These are phyloP conservation scores for Leishmania tropica DNA, from an alignment of 208 protist genomes.

Conservation along the genomic window DNA sequence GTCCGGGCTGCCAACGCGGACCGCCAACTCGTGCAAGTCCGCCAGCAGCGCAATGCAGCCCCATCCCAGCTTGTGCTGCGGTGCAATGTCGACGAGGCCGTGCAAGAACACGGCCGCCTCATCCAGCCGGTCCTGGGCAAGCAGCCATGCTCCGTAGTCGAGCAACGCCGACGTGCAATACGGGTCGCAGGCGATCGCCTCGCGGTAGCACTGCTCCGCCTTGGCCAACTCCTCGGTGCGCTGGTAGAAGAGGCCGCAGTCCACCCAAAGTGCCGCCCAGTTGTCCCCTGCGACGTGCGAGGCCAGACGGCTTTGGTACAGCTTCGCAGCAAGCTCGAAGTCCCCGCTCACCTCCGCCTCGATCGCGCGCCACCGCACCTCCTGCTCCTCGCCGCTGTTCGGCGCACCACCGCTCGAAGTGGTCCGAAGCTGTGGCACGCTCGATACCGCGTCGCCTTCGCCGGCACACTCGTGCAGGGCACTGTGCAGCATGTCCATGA, in stretches of 20 bases:
- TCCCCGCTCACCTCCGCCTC: conserved; percentile 84
- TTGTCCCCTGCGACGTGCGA: conserved; percentile 23
- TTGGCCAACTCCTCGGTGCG: conserved; percentile 71
- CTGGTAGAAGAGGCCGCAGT: conserved; percentile 82
- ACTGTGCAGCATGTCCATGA: conserved; percentile 84
- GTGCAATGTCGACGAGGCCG: conserved; percentile 60
- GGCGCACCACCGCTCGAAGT: conserved; percentile 1
- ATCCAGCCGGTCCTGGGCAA: conserved; percentile 69
- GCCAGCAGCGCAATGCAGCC: conserved; percentile 69
- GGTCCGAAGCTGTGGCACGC: neutral
- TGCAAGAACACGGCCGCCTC: conserved; percentile 92
- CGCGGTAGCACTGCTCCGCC: conserved; percentile 91
- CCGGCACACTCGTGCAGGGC: conserved; percentile 37
- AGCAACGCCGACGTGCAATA: conserved; percentile 58
- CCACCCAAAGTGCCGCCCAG: conserved; percentile 59
- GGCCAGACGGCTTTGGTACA: conserved; percentile 81
- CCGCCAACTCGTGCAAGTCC: conserved; percentile 49
- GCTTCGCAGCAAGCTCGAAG: conserved; percentile 55
- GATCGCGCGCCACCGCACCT: conserved; percentile 72
- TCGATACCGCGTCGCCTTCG: neutral
- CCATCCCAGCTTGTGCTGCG: conserved; percentile 63
- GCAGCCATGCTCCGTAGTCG: conserved; percentile 82
- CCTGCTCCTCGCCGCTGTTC: conserved; percentile 26
- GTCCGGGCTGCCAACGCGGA: conserved; percentile 50
- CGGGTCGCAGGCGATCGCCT: conserved; percentile 80